These are phyloP conservation scores for Didymosphaeria variabile DNA, from an alignment of 2,329 filamentous ascomycete genomes.

Conservation along the genomic window DNA sequence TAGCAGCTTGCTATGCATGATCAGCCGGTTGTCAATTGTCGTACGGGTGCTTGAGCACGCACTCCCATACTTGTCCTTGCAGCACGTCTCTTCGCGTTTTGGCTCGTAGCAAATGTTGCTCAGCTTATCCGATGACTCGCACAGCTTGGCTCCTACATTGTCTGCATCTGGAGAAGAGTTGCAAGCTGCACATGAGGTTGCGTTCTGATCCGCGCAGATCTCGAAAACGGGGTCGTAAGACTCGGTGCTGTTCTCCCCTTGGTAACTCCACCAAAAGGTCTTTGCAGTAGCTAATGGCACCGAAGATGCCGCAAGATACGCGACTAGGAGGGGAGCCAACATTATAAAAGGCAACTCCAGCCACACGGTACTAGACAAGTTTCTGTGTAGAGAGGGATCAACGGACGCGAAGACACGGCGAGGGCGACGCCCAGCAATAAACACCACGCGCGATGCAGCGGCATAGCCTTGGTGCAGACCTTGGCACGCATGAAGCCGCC, in stretches of 20 bases:
- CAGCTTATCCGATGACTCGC: conserved; percentile 12
- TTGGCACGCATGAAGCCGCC: not conserved
- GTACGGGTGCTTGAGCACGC: not conserved
- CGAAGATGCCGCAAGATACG: conserved; percentile 1
- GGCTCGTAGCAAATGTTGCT: conserved; percentile 27
- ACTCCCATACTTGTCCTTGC: conserved; percentile 23
- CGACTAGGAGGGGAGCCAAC: not conserved
- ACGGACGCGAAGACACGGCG: not conserved
- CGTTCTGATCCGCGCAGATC: conserved; percentile 15
- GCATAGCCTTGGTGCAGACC: not conserved
- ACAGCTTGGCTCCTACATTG: conserved; percentile 17
- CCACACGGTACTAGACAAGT: not conserved
- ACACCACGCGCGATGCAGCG: not conserved
- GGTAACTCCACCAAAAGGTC: conserved; percentile 23
- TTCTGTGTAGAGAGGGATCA: not conserved
- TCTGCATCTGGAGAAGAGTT: not conserved
- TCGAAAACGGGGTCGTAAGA: conserved; percentile 21
- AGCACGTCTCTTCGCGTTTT: conserved; percentile 22
- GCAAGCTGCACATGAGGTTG: conserved; percentile 18
- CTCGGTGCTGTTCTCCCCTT: conserved; percentile 2
- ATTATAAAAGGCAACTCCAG: conserved; percentile 2
- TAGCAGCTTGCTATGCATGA: conserved; percentile 18
- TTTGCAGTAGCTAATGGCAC: conserved; percentile 5
- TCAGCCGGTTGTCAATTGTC: conserved; percentile 2
- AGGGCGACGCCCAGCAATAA: not conserved